Base-by-base conservation (phyloP, 2,329 filamentous ascomycete species). In the Aspergillus fischeri region DNA sequence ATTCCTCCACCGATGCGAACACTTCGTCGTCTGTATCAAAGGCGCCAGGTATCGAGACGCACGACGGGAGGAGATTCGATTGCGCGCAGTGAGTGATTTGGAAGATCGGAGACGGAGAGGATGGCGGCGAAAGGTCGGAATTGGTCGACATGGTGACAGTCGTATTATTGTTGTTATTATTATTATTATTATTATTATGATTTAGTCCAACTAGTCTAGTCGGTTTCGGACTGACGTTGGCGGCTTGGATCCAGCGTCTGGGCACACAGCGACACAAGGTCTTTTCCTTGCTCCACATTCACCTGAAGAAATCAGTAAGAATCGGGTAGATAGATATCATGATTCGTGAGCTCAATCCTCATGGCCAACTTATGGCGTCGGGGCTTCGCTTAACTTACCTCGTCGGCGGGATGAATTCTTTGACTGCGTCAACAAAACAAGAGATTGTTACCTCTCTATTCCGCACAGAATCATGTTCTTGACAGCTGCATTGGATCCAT, bases 91-190 rank as follows among this genome's bases (percentile, higher is more conserved):
- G 60, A 53, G 52, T 59, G 59, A 57, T 60, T 65, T 67, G 56
- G 59, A 59, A 62, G 65, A 56, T 60, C 54, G 60, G 57, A 53
- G 55, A 57, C 38, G 53, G 51, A 48, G 53, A 47, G 49, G 59
- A 51, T 49, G 60, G 60, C 25, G 55, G 55, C 52, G 55, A 53
- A 52, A 57, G 58, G 50, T 54, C 54, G 57, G 65, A 60, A 38
- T 53, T 61, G 60, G 69, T 71, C 67, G 68, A 70, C 63, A 71
- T 69, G 67, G 70, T 68, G 68, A 72, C 66, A 60, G 61, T 24
- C 21, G 20, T 47, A 24, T 44, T 21, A 20, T 10, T 14, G 1
- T 24, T 45, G 0, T 25, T 45, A 24, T 45, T 28, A 28, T 29
- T 35, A 4, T 32, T 1, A 24, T 24, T 24, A 24, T 25, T 47